A percentile compares a stretch with the other conserved stretches of the same genome.
phyloP scores from a whole-genome alignment of 352 stramenopile species.

The Phytophthora hybrid region DNA sequence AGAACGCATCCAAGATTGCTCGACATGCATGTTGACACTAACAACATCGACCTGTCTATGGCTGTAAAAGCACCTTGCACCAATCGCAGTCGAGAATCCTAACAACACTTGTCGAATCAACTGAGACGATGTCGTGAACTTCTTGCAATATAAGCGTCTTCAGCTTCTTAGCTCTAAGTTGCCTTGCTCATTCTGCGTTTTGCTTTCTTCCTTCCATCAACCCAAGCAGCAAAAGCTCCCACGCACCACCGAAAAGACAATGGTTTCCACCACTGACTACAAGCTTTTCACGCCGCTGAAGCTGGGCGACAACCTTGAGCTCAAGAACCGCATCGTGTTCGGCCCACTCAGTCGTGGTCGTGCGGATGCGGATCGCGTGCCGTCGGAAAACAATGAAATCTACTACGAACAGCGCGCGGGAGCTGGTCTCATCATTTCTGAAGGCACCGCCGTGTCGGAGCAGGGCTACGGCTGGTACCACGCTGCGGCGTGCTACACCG shows the following conservation, averaged over 20 bases:
- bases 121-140: conserved; percentile 12
- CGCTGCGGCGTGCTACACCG: conserved; percentile 47
- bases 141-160: background rate
- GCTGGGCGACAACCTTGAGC: conserved; percentile 46
- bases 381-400: conserved; percentile 55
- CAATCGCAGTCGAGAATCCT: conserved; percentile 9
- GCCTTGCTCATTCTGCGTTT: conserved; percentile 18
- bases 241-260: background rate
- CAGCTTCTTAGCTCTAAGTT: background rate
- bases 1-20: conserved; percentile 4
- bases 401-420: conserved; percentile 74
- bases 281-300: conserved; percentile 50
- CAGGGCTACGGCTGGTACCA: conserved; percentile 47
- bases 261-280: conserved; percentile 34
- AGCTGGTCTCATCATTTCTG: conserved; percentile 71
- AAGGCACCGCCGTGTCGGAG: conserved; percentile 57
- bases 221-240: background rate
- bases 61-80: background rate
- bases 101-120: background rate
- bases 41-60: background rate
- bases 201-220: background rate
- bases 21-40: conserved; percentile 11
- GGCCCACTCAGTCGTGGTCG: conserved; percentile 60
- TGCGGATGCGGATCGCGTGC: conserved; percentile 35
- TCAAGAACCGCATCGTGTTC: conserved; percentile 67